phyloP scores from a whole-genome alignment of 1,284 basidiomycete species.

The Boletus smithii region DNA sequence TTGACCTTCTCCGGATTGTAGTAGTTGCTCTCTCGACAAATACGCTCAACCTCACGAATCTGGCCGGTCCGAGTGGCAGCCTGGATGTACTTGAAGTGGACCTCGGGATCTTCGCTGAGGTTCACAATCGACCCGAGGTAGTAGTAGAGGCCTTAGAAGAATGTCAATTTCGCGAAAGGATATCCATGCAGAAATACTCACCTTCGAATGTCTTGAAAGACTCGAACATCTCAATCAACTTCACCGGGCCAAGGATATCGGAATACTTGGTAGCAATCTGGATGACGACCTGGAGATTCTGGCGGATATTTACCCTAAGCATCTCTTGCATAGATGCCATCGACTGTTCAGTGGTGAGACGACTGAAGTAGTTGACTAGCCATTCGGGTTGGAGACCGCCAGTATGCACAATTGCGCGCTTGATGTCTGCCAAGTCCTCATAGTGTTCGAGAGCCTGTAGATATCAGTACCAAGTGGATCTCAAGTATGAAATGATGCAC shows the following conservation, averaged over 20 bases:
- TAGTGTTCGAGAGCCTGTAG: slow-evolving; percentile 95
- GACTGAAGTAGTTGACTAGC: slow-evolving; percentile 98
- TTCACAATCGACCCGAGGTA: slow-evolving; percentile 98
- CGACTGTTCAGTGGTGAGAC: slow-evolving; percentile 97
- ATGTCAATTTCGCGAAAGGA: slow-evolving; percentile 1
- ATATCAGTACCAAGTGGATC: slow-evolving; percentile 12
- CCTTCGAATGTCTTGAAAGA: slow-evolving; percentile 97
- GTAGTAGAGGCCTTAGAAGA: slow-evolving; percentile 83
- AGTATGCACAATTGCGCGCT: slow-evolving; percentile 95
- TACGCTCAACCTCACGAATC: slow-evolving; percentile 98
- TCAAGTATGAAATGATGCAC: slow-evolving; percentile 24
- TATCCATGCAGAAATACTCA: slow-evolving; percentile 21
- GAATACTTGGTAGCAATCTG: slow-evolving; percentile 99
- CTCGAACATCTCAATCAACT: slow-evolving; percentile 99
- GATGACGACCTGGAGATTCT: slow-evolving; percentile 95
- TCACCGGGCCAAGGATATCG: slow-evolving; percentile 94
- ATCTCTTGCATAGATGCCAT: slow-evolving; percentile 97
- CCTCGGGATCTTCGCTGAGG: slow-evolving; percentile 93
- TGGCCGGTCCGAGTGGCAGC: slow-evolving; percentile 98
- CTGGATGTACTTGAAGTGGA: slow-evolving; percentile 99
- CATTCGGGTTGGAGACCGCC: slow-evolving; percentile 89
- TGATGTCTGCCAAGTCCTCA: slow-evolving; percentile 96
- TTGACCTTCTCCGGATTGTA: slow-evolving; percentile 99
- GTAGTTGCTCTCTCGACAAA: slow-evolving; percentile 94
- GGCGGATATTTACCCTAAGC: slow-evolving; percentile 95